Percentiles rank a stretch among this genome's conserved stretches.
Evolutionary conservation across 805 yeast species (phyloP).

Genomic region (Tanozyma kutaoensis): DNA sequence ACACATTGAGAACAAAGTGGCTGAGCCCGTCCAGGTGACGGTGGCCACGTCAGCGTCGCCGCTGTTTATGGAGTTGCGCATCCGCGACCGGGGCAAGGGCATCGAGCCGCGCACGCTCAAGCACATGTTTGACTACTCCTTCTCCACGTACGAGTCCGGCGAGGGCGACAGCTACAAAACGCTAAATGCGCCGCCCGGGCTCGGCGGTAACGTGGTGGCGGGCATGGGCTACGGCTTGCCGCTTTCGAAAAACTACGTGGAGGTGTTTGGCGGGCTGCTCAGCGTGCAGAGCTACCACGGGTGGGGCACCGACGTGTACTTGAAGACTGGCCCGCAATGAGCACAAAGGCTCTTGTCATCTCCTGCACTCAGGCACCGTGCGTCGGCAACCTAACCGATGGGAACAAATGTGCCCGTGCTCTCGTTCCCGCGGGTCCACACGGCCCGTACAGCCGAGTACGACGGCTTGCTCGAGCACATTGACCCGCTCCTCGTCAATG

Average conservation of each 20-base stretch:
- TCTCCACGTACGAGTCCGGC: conserved; percentile 56
- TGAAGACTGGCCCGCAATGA: too few species aligned
- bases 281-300: conserved; percentile 62
- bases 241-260: conserved; percentile 40
- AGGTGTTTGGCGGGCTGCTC: conserved; percentile 34
- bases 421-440: too few species aligned
- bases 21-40: conserved; percentile 25
- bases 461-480: too few species aligned
- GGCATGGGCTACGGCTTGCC: conserved; percentile 98
- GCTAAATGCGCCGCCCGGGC: conserved; percentile 58
- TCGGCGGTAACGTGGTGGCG: conserved; percentile 60
- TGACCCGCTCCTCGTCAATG: conserved; percentile 14
- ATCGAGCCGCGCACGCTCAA: conserved; percentile 53
- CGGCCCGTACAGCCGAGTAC: too few species aligned
- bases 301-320: conserved; percentile 68
- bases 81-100: conserved; percentile 86
- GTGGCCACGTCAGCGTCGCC: conserved; percentile 18
- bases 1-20: conserved; percentile 53
- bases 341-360: too few species aligned
- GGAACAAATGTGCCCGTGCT: too few species aligned
- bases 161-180: conserved; percentile 51
- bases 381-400: too few species aligned
- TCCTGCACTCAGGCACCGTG: too few species aligned
- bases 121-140: conserved; percentile 76
- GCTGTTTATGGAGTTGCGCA: conserved; percentile 50